Evolutionary conservation across 73 alveolate genomes (phyloP).

Genomic region (Paramecium octaurelia): DNA sequence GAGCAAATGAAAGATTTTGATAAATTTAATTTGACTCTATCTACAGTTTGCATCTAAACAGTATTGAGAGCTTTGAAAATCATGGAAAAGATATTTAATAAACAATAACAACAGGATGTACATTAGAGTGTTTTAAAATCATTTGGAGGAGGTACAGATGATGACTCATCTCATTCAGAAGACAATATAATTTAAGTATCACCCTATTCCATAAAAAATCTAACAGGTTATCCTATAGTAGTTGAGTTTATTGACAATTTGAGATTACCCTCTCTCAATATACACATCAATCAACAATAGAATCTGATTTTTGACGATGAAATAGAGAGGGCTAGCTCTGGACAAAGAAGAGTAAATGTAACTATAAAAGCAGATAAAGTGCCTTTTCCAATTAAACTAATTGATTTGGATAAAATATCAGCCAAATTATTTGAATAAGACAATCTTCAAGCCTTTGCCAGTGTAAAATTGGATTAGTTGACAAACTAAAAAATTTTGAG

Average conservation of each 20-base stretch:
- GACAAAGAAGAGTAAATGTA: not conserved
- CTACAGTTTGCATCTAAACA: conserved; percentile 24
- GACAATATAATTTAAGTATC: conserved; percentile 10
- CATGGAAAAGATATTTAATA: not conserved
- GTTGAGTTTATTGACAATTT: not conserved
- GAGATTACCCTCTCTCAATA: not conserved
- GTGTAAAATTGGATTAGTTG: not conserved
- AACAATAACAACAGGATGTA: not conserved
- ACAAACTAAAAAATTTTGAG: not conserved
- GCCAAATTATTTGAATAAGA: not conserved
- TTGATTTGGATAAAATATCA: not conserved
- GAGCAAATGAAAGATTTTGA: not conserved
- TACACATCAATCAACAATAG: not conserved
- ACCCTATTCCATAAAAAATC: conserved; percentile 49
- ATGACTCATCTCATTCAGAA: not conserved
- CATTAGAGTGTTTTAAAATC: not conserved
- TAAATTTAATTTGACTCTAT: not conserved
- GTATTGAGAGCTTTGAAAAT: not conserved
- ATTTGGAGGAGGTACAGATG: not conserved
- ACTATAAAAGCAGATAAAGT: not conserved
- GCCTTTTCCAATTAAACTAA: not conserved
- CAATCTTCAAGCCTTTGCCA: not conserved
- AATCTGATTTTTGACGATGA: not conserved
- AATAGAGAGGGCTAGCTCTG: not conserved
- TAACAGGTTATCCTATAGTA: not conserved